Evolutionary conservation across 345 rosid species (phyloP).

Genomic region (Citropsis articulata): DNA sequence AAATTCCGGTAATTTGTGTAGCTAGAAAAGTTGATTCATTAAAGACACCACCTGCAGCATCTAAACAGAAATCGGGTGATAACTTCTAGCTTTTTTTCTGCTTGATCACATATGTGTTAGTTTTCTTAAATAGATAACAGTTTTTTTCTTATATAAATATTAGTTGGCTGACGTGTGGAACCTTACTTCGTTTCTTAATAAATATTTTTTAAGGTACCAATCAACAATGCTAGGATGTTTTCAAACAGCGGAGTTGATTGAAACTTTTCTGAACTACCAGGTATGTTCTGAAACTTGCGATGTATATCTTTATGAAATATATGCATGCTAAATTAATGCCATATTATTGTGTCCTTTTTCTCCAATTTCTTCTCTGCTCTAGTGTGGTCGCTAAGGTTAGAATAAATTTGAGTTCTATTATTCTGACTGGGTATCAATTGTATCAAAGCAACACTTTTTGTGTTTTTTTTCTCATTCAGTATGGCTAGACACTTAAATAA

Average conservation of each 20-base stretch:
- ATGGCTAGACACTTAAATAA: neutral
- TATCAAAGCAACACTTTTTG: neutral
- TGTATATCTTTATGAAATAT: neutral
- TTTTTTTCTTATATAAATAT: neutral
- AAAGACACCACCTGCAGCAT: too few species aligned
- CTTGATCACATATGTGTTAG: neutral
- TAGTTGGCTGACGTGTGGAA: neutral
- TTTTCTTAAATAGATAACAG: neutral
- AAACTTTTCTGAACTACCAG: slow-evolving; percentile 99
- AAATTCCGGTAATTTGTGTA: too few species aligned
- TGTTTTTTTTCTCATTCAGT: neutral
- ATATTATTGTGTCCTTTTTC: neutral
- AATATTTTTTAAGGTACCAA: slow-evolving; percentile 70
- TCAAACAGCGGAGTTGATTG: slow-evolving; percentile 92
- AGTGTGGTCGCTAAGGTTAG: neutral
- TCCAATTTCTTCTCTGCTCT: neutral
- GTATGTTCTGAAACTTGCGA: slow-evolving; percentile 28
- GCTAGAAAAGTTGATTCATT: too few species aligned
- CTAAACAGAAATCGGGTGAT: too few species aligned
- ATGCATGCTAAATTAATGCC: neutral
- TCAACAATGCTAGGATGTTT: slow-evolving; percentile 88
- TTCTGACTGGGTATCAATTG: neutral
- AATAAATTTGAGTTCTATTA: neutral
- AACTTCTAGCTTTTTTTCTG: neutral
- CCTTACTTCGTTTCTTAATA: neutral